Evolutionary conservation across 331 rosid species (phyloP), one percentile per base, ranked within the genome.

Genomic region (Rosa hybrid): DNA sequence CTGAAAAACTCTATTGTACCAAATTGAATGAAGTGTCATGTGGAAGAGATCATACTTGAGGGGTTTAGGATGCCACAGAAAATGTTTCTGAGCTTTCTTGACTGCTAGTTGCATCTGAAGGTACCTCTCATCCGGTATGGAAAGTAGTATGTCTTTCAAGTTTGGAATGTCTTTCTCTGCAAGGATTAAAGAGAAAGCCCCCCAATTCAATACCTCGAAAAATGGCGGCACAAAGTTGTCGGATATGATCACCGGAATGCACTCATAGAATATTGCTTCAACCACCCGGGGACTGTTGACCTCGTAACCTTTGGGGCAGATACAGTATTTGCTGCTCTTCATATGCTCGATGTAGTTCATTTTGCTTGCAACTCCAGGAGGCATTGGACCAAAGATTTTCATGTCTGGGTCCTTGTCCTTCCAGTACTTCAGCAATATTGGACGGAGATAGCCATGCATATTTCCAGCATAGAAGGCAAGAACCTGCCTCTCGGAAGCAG

Each of bases 251-350:
- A 95, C 99, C 14, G 99, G 99, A 0, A 95, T 91, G 46, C 99
- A 93, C 87, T 95, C 97, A 34, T 90, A 91, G 77, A 90, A 91
- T 78, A 95, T 85, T 72, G 99, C 94, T 80, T 95, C 99, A 3
- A 93, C 97, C 42, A 96, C 89, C 10, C 97, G 72, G 2, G 98
- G 99, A 78, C 98, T 96, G 81, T 93, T 96, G 82, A 91, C 98
- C 91, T 96, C 98, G 2, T 90, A 91, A 34, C 98, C 99, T 81
- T 93, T 96, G 68, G 99, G 99, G 83, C 99, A 96, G 77, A 96
- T 87, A 30, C 99, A 96, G 88, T 86, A 96, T 82, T 89, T 89
- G 90, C 98, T 96, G 80, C 81, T 93, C 91, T 96, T 88, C 99
- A 91, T 96, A 86, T 88, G 87, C 56, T 91, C 90, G 50, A 96